Evolutionary conservation across 192 early-diverging fungal species (phyloP).

Genomic region (Linnemannia schmuckeri): DNA sequence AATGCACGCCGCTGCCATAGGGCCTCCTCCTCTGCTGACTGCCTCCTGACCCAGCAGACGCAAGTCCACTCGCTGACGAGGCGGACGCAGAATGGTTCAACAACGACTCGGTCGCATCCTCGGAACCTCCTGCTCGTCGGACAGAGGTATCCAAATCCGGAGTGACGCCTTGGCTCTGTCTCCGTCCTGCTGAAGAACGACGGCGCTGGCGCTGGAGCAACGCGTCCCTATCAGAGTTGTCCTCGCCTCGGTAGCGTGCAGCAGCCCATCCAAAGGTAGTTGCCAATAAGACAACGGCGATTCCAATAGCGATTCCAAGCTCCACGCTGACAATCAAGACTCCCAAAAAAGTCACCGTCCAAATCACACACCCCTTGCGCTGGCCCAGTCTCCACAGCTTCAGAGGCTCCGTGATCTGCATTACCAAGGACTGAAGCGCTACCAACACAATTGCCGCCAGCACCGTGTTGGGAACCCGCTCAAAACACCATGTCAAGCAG

Average conservation of each 20-base stretch:
- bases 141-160: not conserved
- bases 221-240: not conserved
- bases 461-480: constrained; percentile 82
- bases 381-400: constrained; percentile 52
- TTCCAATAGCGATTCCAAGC: constrained; percentile 45
- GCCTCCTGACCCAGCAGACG: not conserved
- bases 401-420: constrained; percentile 46
- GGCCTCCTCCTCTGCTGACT: constrained; percentile 14
- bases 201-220: constrained; percentile 19
- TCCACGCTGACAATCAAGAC: constrained; percentile 42
- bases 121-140: not conserved
- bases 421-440: constrained; percentile 51
- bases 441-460: constrained; percentile 85
- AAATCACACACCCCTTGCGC: constrained; percentile 36
- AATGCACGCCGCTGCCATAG: constrained; percentile 2
- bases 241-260: not conserved
- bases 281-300: constrained; percentile 23
- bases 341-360: constrained; percentile 31
- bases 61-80: not conserved
- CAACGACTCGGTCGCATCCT: constrained; percentile 20
- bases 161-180: not conserved
- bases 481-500: constrained; percentile 83
- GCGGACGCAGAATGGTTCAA: constrained; percentile 10
- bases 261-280: constrained; percentile 15
- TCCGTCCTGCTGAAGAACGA: not conserved